Evolutionary conservation across 768 basidiomycete genomes (phyloP), one percentile per base, ranked within the genome.

Genomic region (Trametes cingulata): DNA sequence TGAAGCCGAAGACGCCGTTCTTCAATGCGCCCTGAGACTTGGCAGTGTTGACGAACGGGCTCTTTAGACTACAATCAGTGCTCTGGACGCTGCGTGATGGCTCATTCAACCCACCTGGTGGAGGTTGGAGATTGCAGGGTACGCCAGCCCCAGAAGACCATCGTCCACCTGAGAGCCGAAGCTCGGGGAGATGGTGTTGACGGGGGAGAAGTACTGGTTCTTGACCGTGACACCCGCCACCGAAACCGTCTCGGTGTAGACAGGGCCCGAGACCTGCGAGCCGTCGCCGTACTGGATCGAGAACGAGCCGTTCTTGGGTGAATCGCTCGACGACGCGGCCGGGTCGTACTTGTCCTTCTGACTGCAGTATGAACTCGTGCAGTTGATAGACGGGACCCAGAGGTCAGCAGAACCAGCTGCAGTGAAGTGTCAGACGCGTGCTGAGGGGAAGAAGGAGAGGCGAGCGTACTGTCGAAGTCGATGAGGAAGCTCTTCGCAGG

Each of bases 1-100:
- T 80, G 64, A 86, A 76, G 24, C 78, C 76, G 62, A 85, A 85
- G 58, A 77, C 72, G 41, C 75, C 65, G 22, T 75, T 64, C 10
- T 72, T 59, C 1, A 75, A 67, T 20, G 62, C 58, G 17, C 69
- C 70, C 47, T 80, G 72, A 4, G 71, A 65, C 15, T 80, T 62
- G 40, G 84, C 76, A 15, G 77, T 78, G 50, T 81, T 75, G 65
- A 76, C 73, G 52, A 67, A 56, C 7, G 74, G 65, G 53, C 53
- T 49, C 56, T 10, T 48, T 35, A 4, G 63, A 55, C 29, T 33
- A 10, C 6, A 4, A 10, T 33, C 29, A 33, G 10, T 10, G 10
- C 10, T 4, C 10, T 10, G 29, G 6, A 33, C 29, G 29, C 10
- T 33, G 29, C 10, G 29, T 10, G 29, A 33, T 10, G 29, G 29